Evolutionary conservation across 208 protist genomes (phyloP).

Genomic region (Trypanosoma cruzi): DNA sequence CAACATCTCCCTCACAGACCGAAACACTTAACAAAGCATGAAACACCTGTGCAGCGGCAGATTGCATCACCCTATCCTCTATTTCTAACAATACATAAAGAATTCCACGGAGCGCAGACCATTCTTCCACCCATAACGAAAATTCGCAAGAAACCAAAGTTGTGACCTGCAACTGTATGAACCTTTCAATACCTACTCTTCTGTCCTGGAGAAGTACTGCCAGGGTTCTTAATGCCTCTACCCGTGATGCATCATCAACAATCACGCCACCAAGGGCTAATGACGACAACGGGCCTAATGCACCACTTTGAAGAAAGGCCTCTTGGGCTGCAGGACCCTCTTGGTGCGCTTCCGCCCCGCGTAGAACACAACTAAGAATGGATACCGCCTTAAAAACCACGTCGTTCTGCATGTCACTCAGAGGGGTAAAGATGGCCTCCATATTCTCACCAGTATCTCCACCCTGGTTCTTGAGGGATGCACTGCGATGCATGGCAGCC

Average conservation of each 20-base stretch:
- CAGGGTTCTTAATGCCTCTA: constrained; percentile 72
- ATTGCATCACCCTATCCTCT: constrained; percentile 53
- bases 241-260: constrained; percentile 73
- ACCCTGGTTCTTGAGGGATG: not conserved
- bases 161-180: constrained; percentile 35
- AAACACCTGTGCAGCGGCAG: constrained; percentile 51
- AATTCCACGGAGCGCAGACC: constrained; percentile 47
- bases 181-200: constrained; percentile 45
- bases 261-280: constrained; percentile 63
- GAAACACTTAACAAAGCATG: constrained; percentile 36
- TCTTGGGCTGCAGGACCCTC: constrained; percentile 29
- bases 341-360: constrained; percentile 34
- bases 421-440: not conserved
- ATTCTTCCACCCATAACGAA: constrained; percentile 14
- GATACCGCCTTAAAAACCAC: constrained; percentile 54
- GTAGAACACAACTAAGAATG: constrained; percentile 57
- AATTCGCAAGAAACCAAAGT: constrained; percentile 15
- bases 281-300: constrained; percentile 48
- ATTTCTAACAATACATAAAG: constrained; percentile 60
- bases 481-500: constrained; percentile 7
- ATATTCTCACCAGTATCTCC: not conserved
- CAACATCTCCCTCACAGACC: constrained; percentile 22
- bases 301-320: constrained; percentile 50
- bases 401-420: constrained; percentile 21
- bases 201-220: constrained; percentile 43